Percentiles rank a stretch among this genome's conserved stretches.
Evolutionary conservation across 139 green algal species (phyloP).

Genomic region (Asterochloris sp.): DNA sequence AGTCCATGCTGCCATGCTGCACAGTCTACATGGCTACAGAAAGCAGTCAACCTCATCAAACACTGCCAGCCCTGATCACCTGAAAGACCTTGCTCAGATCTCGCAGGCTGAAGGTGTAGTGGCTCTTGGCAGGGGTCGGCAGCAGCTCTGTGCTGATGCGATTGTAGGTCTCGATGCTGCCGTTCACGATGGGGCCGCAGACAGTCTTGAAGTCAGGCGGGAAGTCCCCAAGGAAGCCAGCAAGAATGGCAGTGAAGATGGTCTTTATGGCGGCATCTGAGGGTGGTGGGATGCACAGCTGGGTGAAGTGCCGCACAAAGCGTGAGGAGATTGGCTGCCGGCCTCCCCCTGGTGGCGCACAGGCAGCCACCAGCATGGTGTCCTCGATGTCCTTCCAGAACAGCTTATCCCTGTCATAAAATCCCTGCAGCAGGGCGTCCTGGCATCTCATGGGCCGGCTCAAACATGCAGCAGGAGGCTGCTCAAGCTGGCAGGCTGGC

Average conservation of each 20-base stretch:
- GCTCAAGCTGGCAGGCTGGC: no score
- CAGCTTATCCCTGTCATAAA: slow-evolving; percentile 84
- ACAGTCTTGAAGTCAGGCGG: slow-evolving; percentile 48
- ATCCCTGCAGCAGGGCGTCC: slow-evolving; percentile 30
- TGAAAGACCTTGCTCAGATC: slow-evolving; percentile 83
- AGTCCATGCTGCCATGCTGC: no score
- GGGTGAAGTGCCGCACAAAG: slow-evolving; percentile 83
- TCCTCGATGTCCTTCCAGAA: slow-evolving; percentile 85
- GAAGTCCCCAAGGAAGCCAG: slow-evolving; percentile 73
- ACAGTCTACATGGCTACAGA: neutral
- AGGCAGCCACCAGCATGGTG: slow-evolving; percentile 62
- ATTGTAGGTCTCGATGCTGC: slow-evolving; percentile 59
- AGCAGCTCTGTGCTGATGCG: slow-evolving; percentile 67
- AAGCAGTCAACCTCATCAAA: neutral
- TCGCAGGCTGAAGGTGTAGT: slow-evolving; percentile 86
- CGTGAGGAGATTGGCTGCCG: slow-evolving; percentile 67
- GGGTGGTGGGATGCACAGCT: slow-evolving; percentile 72
- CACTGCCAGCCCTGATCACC: neutral
- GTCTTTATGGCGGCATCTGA: slow-evolving; percentile 55
- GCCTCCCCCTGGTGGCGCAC: slow-evolving; percentile 72
- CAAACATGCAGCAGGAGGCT: no score
- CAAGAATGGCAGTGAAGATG: slow-evolving; percentile 77
- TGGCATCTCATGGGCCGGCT: no score
- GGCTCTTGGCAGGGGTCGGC: slow-evolving; percentile 73
- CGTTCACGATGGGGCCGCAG: slow-evolving; percentile 51